Base-by-base conservation (phyloP, 2,329 filamentous ascomycete genomes). In the Rosellinia necatrix region DNA sequence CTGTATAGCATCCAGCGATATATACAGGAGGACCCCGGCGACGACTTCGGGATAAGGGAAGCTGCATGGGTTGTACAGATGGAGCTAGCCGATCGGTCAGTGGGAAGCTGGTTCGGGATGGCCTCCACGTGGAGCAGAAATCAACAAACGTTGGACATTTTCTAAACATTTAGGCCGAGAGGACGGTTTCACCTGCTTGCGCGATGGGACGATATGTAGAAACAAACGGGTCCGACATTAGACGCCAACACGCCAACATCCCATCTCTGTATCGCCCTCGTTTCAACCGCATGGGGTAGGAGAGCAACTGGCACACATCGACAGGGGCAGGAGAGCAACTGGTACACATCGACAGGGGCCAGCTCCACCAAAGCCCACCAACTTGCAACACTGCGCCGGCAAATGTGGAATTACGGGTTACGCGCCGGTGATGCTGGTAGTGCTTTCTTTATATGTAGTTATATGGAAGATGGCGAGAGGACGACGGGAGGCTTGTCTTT, bases 221-320 rank as follows among this genome's bases (percentile, higher is more conserved):
- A 13, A n/a, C 15, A 24, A 15, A 53, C n/a, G 17, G 46, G 34
- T 17, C 17, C 21, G 34, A 8, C n/a, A 10, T 32, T 12, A 17
- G 46, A n/a, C n/a, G n/a, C n/a, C n/a, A n/a, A n/a, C n/a, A n/a
- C 42, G 56, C 59, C 50, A 59, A 57, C 53, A 27, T 24, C 37
- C 38, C 46, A 41, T 30, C 32, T 42, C 48, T 24, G 50, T 55
- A 48, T 48, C 38, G 49, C 53, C 46, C 38, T 24, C 50, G 62
- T 62, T 59, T 61, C 58, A 59, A 60, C 17, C 25, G 29, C 47
- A 60, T 62, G 59, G 61, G 57, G 54, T 60, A 6, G 32, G 21
- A 57, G 38, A 53, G 57, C 29, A 56, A 57, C 47, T 61, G n/a
- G n/a, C n/a, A n/a, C n/a, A n/a, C n/a, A n/a, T n/a, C n/a, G n/a